phyloP scores from a whole-genome alignment of 2,329 filamentous ascomycete genomes.

The Dryadomyces quercus-mongolicae region DNA sequence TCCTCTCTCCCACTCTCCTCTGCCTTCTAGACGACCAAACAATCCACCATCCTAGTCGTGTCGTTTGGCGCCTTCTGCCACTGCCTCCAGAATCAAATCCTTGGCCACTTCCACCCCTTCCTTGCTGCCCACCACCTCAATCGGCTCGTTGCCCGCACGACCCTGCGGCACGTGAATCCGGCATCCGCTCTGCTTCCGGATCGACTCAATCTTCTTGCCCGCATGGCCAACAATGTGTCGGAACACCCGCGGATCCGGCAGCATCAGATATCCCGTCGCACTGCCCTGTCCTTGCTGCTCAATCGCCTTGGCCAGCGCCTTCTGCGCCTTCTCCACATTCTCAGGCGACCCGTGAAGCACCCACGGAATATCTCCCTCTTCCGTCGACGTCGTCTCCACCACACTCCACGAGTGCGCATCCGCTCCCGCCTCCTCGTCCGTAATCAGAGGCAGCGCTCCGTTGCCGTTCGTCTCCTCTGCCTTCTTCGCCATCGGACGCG shows the following conservation, averaged over 20 bases:
- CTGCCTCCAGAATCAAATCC: slow-evolving; percentile 76
- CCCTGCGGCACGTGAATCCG: slow-evolving; percentile 84
- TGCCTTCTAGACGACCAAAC: no score
- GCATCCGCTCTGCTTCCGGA: slow-evolving; percentile 84
- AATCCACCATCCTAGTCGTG: not conserved
- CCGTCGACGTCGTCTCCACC: slow-evolving; percentile 45
- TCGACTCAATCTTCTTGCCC: slow-evolving; percentile 83
- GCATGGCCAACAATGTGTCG: slow-evolving; percentile 80
- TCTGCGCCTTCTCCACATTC: slow-evolving; percentile 70
- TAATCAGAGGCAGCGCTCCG: slow-evolving; percentile 75
- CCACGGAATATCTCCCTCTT: slow-evolving; percentile 74
- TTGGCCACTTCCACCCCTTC: slow-evolving; percentile 79
- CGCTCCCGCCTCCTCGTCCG: slow-evolving; percentile 41
- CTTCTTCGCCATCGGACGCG: slow-evolving; percentile 46
- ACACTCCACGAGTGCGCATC: slow-evolving; percentile 76
- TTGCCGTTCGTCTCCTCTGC: slow-evolving; percentile 41
- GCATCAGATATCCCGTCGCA: slow-evolving; percentile 73
- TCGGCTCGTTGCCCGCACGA: slow-evolving; percentile 52
- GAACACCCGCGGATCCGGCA: slow-evolving; percentile 83
- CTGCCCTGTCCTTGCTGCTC: slow-evolving; percentile 55
- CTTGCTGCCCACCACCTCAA: slow-evolving; percentile 72
- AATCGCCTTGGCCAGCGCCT: slow-evolving; percentile 57
- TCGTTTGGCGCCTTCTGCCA: slow-evolving; percentile 41
- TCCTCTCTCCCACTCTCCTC: not conserved
- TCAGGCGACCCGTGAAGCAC: slow-evolving; percentile 70